Evolutionary conservation across 805 yeast species (phyloP), one percentile per base, ranked within the genome.

Genomic region (Wickerhamiella occidentalis): DNA sequence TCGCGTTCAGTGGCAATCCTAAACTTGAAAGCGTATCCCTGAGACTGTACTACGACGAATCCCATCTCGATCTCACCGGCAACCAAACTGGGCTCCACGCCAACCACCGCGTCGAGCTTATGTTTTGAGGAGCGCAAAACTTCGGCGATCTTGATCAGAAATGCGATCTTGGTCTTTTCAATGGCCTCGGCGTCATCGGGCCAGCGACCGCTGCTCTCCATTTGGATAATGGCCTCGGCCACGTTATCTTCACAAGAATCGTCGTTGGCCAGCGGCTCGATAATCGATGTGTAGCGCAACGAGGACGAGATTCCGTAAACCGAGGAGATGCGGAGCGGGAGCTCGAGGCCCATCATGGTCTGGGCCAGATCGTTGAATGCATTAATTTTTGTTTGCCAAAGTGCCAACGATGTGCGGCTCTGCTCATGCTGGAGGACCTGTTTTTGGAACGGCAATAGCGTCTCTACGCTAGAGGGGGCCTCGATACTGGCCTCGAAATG

Each of bases 161-260:
- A 85, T 6, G 97, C 97, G 28, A 94, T 77, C 61, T 92, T 92
- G 13, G 95, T 82, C 59, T 82, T 80, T 63, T 92, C 97, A 49
- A 87, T 67, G 1, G 96, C 87, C 36, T 72, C 67, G 5, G 86
- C 63, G 62, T 92, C 96, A 64, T 85, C 94, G 2, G 99, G 99
- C 99, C 99, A 92, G 63, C 79, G 79, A n/a, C 77, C 73, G 1
- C 95, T 85, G 3, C 84, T 71, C 67, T 92, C 98, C 64, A 92
- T 85, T 64, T 88, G 95, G 33, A 92, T 62, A 8, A 92, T 73
- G 13, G 81, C 79, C 40, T 84, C 88, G 57, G 82, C 85, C 70
- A 85, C 78, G 8, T 61, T 60, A 28, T 59, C 60, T 36, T 59
- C 63, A 9, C 59, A 55, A 3, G 52, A 38, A n/a, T 56, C 54